Evolutionary conservation across 352 stramenopile species (phyloP), one percentile per base, ranked within the genome.

Genomic region (Globisporangium irregulare): DNA sequence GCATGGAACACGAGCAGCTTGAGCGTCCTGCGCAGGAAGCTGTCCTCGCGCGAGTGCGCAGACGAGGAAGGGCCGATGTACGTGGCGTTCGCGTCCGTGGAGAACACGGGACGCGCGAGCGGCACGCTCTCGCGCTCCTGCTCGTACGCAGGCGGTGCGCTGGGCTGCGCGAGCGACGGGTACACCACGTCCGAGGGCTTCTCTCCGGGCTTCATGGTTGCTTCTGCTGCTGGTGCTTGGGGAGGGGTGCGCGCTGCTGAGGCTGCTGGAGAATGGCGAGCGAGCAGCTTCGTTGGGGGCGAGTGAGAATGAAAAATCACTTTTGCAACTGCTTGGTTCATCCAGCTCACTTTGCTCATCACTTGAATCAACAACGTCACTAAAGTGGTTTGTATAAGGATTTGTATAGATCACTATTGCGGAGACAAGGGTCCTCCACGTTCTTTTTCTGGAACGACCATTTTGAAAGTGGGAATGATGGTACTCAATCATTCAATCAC

Each of bases 1-100:
- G 76, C 73, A 59, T 89, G 79, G 75, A 92, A 89, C 53, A 92
- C 56, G 41, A 81, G 67, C 29, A 91, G 82, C 48, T 78, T 79
- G 32, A 87, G 61, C 55, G 76, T 79, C 62, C 68, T 71, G 62
- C 70, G 65, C 59, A 86, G 59, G 56, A 84, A 76, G 55, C 70
- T 58, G 46, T 72, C 57, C 8, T 50, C 12, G 46, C 48, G 34
- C 38, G 64, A 65, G 24, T 22, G 27, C 29, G 27, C 53, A 0
- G 50, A 48, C 24, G 70, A 34, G 15, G 74, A 67, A 48, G 78
- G 68, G 4, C 59, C 68, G 34, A 72, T 63, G 24, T 77, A 73
- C 41, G 73, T 55, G 5, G 18, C 27, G 53, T 32, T 29, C 32
- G 50, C 29, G 12, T 67, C 32, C n/a, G 57, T 29, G 15, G 22